These are phyloP conservation scores for Mucor circinelloides DNA, from an alignment of 371 early-diverging fungal species.

Conservation along the genomic window DNA sequence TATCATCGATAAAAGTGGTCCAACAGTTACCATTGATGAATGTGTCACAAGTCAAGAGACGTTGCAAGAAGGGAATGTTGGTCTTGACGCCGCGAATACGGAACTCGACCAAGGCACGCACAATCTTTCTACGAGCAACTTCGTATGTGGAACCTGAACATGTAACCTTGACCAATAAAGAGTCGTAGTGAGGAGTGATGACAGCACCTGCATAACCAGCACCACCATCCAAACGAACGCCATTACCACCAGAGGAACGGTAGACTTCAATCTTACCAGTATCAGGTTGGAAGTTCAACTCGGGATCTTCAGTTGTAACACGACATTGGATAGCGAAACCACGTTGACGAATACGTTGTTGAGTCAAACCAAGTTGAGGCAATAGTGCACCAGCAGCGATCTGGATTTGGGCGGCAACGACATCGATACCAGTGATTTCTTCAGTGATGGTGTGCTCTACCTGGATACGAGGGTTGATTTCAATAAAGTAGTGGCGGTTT, in stretches of 20 bases:
- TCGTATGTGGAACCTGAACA: constrained; percentile 85
- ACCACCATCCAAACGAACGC: constrained; percentile 91
- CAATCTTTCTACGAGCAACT: constrained; percentile 82
- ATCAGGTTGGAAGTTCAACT: constrained; percentile 90
- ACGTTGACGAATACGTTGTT: constrained; percentile 75
- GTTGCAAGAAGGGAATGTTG: constrained; percentile 90
- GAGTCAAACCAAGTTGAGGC: constrained; percentile 74
- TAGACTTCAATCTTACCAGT: constrained; percentile 92
- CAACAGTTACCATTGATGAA: constrained; percentile 80
- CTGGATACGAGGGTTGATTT: constrained; percentile 93
- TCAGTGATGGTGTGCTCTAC: constrained; percentile 94
- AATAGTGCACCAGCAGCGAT: constrained; percentile 87
- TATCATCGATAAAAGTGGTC: constrained; percentile 98
- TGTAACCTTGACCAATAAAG: constrained; percentile 91
- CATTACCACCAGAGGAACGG: constrained; percentile 85
- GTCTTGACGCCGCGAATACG: constrained; percentile 95
- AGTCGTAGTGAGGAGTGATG: constrained; percentile 94
- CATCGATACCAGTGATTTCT: constrained; percentile 93
- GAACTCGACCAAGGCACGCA: constrained; percentile 89
- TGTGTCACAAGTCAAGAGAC: constrained; percentile 77
- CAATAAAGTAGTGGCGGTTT: constrained; percentile 92
- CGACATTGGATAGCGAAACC: constrained; percentile 94
- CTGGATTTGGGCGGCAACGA: constrained; percentile 89
- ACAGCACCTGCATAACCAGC: constrained; percentile 85
- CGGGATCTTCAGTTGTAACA: constrained; percentile 92